Evolutionary conservation across 2,329 filamentous ascomycete species (phyloP).

Genomic region (Cucurbitaria berberidis): DNA sequence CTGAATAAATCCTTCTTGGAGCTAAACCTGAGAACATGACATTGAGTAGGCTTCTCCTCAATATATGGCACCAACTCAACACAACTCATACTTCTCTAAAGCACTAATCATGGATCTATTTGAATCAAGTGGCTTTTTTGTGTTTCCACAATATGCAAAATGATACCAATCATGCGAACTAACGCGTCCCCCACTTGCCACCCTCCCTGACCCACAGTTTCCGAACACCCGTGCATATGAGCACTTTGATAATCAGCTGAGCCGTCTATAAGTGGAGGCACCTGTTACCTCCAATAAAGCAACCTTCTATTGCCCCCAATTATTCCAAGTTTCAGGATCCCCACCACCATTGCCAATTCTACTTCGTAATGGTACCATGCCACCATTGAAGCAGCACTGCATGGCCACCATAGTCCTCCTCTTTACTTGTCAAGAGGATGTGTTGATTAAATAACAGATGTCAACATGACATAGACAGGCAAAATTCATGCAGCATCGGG

Average conservation of each 20-base stretch:
- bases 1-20: too few relatives aligned
- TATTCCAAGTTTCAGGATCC: background rate
- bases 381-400: conserved; percentile 15
- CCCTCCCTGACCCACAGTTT: conserved; percentile 22
- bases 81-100: too few relatives aligned
- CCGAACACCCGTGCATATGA: conserved; percentile 11
- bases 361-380: conserved; percentile 18
- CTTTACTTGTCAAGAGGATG: conserved; percentile 4
- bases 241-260: conserved; percentile 1
- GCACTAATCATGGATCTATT: too few relatives aligned
- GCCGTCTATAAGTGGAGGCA: conserved; percentile 2
- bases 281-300: background rate
- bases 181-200: conserved; percentile 5
- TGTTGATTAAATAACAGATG: conserved; percentile 18
- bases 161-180: background rate
- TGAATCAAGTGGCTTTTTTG: too few relatives aligned
- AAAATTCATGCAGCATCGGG: conserved; percentile 76
- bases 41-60: too few relatives aligned
- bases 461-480: conserved; percentile 19
- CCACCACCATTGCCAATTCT: background rate
- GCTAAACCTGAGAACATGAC: too few relatives aligned
- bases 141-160: background rate
- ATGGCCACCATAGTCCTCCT: background rate
- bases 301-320: background rate
- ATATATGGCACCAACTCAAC: too few relatives aligned